These are phyloP conservation scores for Neurospora sp. DNA, from an alignment of 495 filamentous ascomycete genomes.

Conservation along the genomic window DNA sequence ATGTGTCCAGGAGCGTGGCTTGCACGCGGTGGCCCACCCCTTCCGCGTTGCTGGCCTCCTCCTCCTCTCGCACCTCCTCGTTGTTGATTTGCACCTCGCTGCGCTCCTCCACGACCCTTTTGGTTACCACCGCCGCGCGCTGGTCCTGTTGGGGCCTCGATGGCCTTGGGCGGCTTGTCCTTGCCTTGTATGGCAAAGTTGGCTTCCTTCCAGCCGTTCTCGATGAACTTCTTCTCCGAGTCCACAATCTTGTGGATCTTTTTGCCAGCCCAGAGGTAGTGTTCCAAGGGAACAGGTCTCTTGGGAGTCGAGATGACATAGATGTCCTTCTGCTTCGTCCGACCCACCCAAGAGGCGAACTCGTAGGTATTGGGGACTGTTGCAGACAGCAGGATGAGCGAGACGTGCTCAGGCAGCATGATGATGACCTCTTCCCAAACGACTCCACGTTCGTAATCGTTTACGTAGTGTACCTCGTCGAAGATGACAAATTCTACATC, in stretches of 20 bases:
- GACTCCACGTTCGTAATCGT: constrained; percentile 92
- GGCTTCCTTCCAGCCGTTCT: constrained; percentile 89
- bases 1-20: constrained; percentile 65
- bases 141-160: constrained; percentile 31
- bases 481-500: constrained; percentile 99
- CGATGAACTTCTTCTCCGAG: constrained; percentile 78
- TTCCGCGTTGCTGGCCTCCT: constrained; percentile 43
- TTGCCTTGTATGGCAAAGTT: constrained; percentile 71
- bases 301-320: constrained; percentile 98
- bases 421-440: constrained; percentile 99
- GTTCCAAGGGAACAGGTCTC: constrained; percentile 86
- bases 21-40: constrained; percentile 47
- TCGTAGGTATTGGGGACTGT: constrained; percentile 97
- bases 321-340: constrained; percentile 97
- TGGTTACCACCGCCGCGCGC: constrained; percentile 42
- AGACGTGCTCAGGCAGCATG: constrained; percentile 95
- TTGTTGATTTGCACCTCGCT: constrained; percentile 47
- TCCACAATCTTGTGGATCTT: constrained; percentile 91
- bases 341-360: constrained; percentile 96
- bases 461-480: constrained; percentile 98
- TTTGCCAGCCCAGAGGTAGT: constrained; percentile 91
- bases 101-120: constrained; percentile 41
- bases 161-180: constrained; percentile 58
- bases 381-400: constrained; percentile 86
- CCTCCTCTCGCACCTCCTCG: constrained; percentile 49